These are phyloP conservation scores for Teratosphaeriaceae sp. DNA, from an alignment of 2,329 filamentous ascomycete species.

Conservation along the genomic window DNA sequence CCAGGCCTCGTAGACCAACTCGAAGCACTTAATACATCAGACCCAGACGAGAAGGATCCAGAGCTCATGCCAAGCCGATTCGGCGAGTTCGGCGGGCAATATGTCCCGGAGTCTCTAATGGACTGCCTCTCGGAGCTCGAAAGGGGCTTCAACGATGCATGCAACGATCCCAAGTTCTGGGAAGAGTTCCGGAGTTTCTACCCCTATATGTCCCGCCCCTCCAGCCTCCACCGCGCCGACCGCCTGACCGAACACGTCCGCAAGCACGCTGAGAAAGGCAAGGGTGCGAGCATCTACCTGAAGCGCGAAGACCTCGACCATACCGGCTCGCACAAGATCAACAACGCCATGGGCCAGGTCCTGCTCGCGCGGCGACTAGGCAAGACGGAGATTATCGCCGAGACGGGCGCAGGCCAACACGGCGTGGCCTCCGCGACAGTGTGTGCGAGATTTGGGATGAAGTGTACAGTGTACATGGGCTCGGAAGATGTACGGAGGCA, in stretches of 20 bases:
- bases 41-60: conserved; percentile 41
- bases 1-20: conserved; percentile 75
- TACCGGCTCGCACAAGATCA: conserved; percentile 98
- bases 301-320: conserved; percentile 98
- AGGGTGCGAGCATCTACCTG: conserved; percentile 93
- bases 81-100: conserved; percentile 94
- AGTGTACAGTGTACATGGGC: conserved; percentile 97
- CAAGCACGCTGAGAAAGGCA: conserved; percentile 43
- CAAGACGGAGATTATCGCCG: conserved; percentile 95
- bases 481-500: conserved; percentile 95
- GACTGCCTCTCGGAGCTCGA: conserved; percentile 90
- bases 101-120: conserved; percentile 96
- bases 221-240: conserved; percentile 82
- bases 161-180: conserved; percentile 89
- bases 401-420: conserved; percentile 96
- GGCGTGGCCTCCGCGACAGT: conserved; percentile 96
- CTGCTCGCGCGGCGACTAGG: conserved; percentile 78
- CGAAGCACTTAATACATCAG: conserved; percentile 72
- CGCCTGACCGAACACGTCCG: conserved; percentile 63
- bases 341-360: conserved; percentile 93
- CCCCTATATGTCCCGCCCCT: conserved; percentile 92
- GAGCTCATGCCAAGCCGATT: conserved; percentile 74
- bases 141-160: conserved; percentile 79
- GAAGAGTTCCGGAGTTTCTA: conserved; percentile 95
- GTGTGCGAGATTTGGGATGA: conserved; percentile 97